Evolutionary conservation across 2,329 filamentous ascomycete genomes (phyloP), one percentile per base, ranked within the genome.

Genomic region (Monosporascus sp.): DNA sequence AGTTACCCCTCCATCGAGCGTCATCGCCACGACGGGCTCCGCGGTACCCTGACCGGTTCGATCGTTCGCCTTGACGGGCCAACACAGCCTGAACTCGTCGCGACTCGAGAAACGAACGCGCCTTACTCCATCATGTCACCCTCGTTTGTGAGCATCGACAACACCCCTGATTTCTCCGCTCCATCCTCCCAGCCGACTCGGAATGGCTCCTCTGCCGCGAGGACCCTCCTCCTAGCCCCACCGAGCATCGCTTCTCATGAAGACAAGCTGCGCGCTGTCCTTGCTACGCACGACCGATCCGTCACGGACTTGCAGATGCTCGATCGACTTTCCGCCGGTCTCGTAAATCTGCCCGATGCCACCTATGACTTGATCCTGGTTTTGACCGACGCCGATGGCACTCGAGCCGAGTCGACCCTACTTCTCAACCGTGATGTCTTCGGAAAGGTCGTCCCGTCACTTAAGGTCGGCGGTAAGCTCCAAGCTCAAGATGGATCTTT

Each of bases 261-360:
- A 61, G 86, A 90, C 61, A 85, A 85, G 64, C 80, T 97, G 60
- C 81, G 84, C 59, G 75, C 77, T 60, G 78, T 94, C 57, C 82
- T 96, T 65, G 78, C 84, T 55, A 77, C 84, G 53, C 85, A 90
- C 74, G 85, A 94, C 70, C 87, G 91, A 67, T 75, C 80, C 58
- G 77, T 81, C 46, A 93, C 91, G 57, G 94, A 99, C 68, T 79
- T 99, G 51, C 94, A 97, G 72, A 99, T 99, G 94, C 88, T 99
- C 57, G 94, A 99, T 74, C 90, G 94, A 50, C 82, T 99, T 41
- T 85, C 89, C 2, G 82, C 89, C 37, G 91, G 91, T 57, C 78
- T 96, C 38, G 89, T 94, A 53, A 77, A 85, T 7, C 84, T 99
- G 0, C 88, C 92, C 1, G 63, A 81, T 51, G 76, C 82, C 48